A percentile compares a stretch with the other conserved stretches of the same genome.
phyloP scores from a whole-genome alignment of 2,329 filamentous ascomycete genomes.

The Pestalotiopsis fici region DNA sequence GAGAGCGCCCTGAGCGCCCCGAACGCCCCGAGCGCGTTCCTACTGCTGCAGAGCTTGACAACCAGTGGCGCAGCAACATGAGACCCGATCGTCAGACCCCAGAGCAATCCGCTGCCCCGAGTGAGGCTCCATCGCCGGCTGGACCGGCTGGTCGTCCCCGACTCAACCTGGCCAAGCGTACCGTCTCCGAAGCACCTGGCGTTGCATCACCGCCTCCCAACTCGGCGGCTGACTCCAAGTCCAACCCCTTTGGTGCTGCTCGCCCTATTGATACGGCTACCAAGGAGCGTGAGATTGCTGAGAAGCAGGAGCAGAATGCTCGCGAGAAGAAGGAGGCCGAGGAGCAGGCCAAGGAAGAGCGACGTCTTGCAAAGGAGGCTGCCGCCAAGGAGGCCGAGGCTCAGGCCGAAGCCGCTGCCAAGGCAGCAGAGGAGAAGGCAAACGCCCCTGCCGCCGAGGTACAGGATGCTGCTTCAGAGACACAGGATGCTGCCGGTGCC shows the following conservation, averaged over 20 bases:
- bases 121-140: constrained; percentile 74
- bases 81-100: constrained; percentile 62
- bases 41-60: constrained; percentile 90
- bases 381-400: constrained; percentile 55
- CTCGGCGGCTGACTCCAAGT: constrained; percentile 63
- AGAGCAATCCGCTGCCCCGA: constrained; percentile 31
- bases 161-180: constrained; percentile 88
- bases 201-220: constrained; percentile 49
- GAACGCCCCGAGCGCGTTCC: constrained; percentile 66
- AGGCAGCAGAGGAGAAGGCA: constrained; percentile 30
- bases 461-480: constrained; percentile 21
- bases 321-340: constrained; percentile 86
- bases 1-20: constrained; percentile 57
- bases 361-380: constrained; percentile 64
- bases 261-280: constrained; percentile 91
- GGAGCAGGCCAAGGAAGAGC: constrained; percentile 81
- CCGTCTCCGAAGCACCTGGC: constrained; percentile 73
- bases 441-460: constrained; percentile 24
- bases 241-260: constrained; percentile 91
- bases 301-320: constrained; percentile 74
- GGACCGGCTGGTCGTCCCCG: constrained; percentile 68
- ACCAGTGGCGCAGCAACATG: constrained; percentile 91
- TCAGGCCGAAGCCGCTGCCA: constrained; percentile 27
- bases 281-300: constrained; percentile 86
- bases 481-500: constrained; percentile 19